These are phyloP conservation scores for Hypoxylon sp. DNA, from an alignment of 2,329 filamentous ascomycete genomes.

Conservation along the genomic window DNA sequence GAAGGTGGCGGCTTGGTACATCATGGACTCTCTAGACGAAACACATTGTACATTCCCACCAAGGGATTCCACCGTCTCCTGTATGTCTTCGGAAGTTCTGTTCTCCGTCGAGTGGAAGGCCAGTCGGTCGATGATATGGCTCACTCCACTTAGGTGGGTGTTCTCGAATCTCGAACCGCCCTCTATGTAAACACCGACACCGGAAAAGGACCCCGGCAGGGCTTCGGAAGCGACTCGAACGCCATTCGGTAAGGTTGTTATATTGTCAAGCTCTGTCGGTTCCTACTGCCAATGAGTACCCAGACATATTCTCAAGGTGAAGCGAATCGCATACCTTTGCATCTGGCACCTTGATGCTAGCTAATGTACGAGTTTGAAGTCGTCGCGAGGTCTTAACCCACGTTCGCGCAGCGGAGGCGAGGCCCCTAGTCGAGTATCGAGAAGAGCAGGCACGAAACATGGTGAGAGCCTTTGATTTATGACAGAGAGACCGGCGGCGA, in stretches of 20 bases:
- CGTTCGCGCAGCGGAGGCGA: constrained; percentile 39
- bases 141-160: constrained; percentile 84
- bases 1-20: constrained; percentile 99
- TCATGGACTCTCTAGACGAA: constrained; percentile 92
- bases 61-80: constrained; percentile 86
- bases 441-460: constrained; percentile 48
- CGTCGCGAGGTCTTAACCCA: constrained; percentile 35
- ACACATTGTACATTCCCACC: constrained; percentile 98
- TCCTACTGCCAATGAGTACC: constrained; percentile 67
- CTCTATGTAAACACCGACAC: constrained; percentile 95
- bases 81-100: constrained; percentile 82
- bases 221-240: constrained; percentile 95
- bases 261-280: constrained; percentile 84
- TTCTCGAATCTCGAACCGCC: constrained; percentile 95
- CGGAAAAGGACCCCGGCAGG: constrained; percentile 92
- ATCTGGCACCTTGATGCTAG: constrained; percentile 44
- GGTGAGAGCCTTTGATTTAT: constrained; percentile 34
- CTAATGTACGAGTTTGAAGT: constrained; percentile 40
- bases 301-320: not conserved
- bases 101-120: constrained; percentile 90
- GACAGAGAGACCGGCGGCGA: constrained; percentile 4
- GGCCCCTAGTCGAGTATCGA: constrained; percentile 40
- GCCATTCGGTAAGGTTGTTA: constrained; percentile 92
- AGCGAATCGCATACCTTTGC: constrained; percentile 38
- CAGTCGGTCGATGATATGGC: constrained; percentile 94